Base-by-base conservation (phyloP, 768 basidiomycete species). In the Boletus vermiculosoides region DNA sequence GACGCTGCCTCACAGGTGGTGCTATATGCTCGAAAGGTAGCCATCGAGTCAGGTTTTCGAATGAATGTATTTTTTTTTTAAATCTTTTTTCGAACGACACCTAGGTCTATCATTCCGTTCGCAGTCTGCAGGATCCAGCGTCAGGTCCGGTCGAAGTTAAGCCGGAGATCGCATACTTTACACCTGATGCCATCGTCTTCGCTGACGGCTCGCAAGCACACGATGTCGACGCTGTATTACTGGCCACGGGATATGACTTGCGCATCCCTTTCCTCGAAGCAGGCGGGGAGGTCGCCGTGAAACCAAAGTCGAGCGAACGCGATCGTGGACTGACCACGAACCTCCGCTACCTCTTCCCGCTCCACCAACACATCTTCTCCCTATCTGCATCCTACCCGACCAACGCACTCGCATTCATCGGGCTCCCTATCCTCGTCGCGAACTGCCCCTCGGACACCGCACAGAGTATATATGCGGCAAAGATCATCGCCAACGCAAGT, bases 171-270 rank as follows among this genome's bases (percentile, higher is more conserved):
- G 73, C 78, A 1, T 74, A 79, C 65, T 83, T 86, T 62, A 79
- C 79, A 0, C 49, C 64, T 5, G 61, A 74, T 11, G 72, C 71
- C 3, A 66, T 83, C 33, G 73, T 80, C 16, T 83, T 86, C 59
- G 61, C 60, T 0, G 83, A 85, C 62, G 80, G 78, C 15, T 76
- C 79, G 1, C 55, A 64, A 1, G 54, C 75, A 4, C 37, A 55
- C 18, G 71, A 76, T 40, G 75, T 81, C 30, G 80, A 84, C 56
- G 61, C 74, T 7, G 70, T 86, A 36, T 62, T 85, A 28, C 76
- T 84, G 15, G 82, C 70, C 0, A 85, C 83, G 0, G 84, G 85
- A 9, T 86, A 86, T 63, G 74, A 83, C 54, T 57, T 79, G 48
- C 74, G 73, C 22, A 71, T 83, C 8, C 83, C 83, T 0, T 85